Conservation (phyloP, 2,329 filamentous ascomycete genomes). For the Akanthomyces dipterigenus region DNA sequence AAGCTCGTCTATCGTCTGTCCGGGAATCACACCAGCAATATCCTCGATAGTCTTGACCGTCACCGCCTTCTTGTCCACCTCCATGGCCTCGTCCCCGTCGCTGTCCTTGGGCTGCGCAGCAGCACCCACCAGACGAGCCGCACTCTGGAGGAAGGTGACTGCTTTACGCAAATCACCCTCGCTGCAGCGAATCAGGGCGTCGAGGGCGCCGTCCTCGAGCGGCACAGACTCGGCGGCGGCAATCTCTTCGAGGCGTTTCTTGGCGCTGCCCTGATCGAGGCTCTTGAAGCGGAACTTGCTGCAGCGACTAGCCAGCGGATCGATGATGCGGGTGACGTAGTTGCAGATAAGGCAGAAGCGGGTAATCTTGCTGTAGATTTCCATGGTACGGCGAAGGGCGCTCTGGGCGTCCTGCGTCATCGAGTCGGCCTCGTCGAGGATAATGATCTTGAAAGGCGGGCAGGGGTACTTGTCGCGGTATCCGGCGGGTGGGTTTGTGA, state of each 20-base stretch:
- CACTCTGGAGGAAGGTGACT: conserved; percentile 92
- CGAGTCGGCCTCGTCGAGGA: conserved; percentile 94
- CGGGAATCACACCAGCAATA: conserved; percentile 90
- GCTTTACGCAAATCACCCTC: conserved; percentile 95
- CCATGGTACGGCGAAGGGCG: conserved; percentile 91
- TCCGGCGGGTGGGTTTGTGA: conserved; percentile 70
- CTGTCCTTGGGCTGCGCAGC: conserved; percentile 38
- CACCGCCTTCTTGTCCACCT: conserved; percentile 53
- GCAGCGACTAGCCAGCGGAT: conserved; percentile 87
- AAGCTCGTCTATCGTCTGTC: conserved; percentile 61
- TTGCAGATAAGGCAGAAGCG: conserved; percentile 98
- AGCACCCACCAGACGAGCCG: conserved; percentile 78
- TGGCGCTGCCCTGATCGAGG: conserved; percentile 79
- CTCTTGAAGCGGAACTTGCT: conserved; percentile 98
- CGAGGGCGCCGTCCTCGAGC: conserved; percentile 71
- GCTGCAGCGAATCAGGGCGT: conserved; percentile 77
- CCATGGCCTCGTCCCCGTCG: conserved; percentile 55
- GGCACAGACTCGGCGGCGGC: conserved; percentile 69
- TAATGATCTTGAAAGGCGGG: conserved; percentile 97
- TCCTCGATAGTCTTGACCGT: conserved; percentile 81
- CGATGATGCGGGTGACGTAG: conserved; percentile 96
- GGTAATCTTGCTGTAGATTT: conserved; percentile 94
- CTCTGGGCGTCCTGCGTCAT: conserved; percentile 99
- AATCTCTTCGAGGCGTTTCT: conserved; percentile 73
- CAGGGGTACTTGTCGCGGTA: conserved; percentile 74